Evolutionary conservation across 148 eudicot genomes (phyloP).

Genomic region (Rhododendron williamsianum): DNA sequence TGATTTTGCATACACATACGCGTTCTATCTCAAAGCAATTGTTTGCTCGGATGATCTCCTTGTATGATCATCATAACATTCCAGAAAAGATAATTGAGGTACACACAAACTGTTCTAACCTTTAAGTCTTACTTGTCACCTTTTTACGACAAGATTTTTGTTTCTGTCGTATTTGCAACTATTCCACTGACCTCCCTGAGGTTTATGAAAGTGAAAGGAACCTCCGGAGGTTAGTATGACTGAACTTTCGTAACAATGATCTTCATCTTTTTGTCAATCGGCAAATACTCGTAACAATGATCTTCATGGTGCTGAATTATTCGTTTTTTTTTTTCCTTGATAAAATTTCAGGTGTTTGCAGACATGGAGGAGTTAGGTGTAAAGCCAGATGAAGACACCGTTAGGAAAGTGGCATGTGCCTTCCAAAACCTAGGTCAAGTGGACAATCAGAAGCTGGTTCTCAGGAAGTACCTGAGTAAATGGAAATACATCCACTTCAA

Average conservation of each 20-base stretch:
- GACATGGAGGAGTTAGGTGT: conserved; percentile 96
- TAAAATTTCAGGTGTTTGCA: conserved; percentile 62
- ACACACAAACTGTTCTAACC: neutral
- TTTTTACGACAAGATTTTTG: neutral
- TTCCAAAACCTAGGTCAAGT: conserved; percentile 57
- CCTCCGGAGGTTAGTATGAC: neutral
- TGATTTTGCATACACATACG: conserved; percentile 74
- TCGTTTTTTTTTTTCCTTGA: neutral
- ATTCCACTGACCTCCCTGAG: neutral
- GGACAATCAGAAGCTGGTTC: conserved; percentile 47
- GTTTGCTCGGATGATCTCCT: conserved; percentile 80
- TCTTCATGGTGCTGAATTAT: conserved; percentile 9
- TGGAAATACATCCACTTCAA: conserved; percentile 81
- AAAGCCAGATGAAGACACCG: conserved; percentile 86
- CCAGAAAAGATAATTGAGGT: conserved; percentile 81
- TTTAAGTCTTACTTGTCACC: neutral
- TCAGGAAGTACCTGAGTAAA: conserved; percentile 48
- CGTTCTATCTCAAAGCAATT: conserved; percentile 72
- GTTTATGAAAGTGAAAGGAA: neutral
- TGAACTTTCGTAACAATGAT: neutral
- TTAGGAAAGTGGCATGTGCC: conserved; percentile 64
- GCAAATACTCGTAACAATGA: neutral
- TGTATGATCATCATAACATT: conserved; percentile 72
- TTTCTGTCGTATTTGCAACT: neutral
- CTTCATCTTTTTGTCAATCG: too few species aligned